Conservation (phyloP, 208 protist genomes). For the Leishmania major region DNA sequence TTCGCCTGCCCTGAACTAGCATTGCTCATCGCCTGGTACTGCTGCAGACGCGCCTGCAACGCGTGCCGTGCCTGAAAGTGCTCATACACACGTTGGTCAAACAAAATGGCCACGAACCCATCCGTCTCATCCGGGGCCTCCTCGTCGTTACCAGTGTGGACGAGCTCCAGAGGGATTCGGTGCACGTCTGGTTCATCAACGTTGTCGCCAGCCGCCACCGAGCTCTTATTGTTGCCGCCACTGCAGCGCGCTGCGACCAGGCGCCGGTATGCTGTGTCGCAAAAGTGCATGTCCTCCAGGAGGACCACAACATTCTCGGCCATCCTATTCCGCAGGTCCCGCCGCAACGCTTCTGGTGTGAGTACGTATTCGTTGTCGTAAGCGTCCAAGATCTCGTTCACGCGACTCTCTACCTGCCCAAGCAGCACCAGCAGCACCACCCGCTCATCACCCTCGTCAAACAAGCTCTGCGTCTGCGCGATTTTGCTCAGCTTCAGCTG, state of each 20-base stretch:
- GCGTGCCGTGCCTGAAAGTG: constrained; percentile 54
- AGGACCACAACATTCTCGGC: constrained; percentile 52
- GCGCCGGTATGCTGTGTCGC: constrained; percentile 68
- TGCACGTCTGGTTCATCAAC: neutral
- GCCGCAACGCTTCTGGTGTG: constrained; percentile 33
- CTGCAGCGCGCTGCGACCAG: constrained; percentile 38
- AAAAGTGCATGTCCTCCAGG: constrained; percentile 90
- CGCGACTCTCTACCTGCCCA: constrained; percentile 80
- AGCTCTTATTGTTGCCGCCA: neutral
- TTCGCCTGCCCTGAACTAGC: neutral
- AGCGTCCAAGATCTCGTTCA: constrained; percentile 81
- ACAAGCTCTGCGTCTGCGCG: constrained; percentile 66
- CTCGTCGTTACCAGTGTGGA: constrained; percentile 30
- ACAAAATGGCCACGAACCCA: constrained; percentile 75
- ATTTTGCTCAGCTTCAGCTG: constrained; percentile 81
- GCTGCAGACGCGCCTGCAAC: constrained; percentile 28
- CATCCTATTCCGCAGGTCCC: constrained; percentile 49
- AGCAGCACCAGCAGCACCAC: constrained; percentile 73
- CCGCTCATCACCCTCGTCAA: constrained; percentile 84
- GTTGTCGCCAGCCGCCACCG: neutral
- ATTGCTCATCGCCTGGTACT: constrained; percentile 1
- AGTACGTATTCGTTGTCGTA: constrained; percentile 84
- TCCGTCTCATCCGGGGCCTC: constrained; percentile 85
- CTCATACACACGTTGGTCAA: constrained; percentile 79
- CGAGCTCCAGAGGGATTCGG: constrained; percentile 21